Evolutionary conservation across 2,329 filamentous ascomycete species (phyloP), one percentile per base, ranked within the genome.

Genomic region (Aspergillus glaucus): DNA sequence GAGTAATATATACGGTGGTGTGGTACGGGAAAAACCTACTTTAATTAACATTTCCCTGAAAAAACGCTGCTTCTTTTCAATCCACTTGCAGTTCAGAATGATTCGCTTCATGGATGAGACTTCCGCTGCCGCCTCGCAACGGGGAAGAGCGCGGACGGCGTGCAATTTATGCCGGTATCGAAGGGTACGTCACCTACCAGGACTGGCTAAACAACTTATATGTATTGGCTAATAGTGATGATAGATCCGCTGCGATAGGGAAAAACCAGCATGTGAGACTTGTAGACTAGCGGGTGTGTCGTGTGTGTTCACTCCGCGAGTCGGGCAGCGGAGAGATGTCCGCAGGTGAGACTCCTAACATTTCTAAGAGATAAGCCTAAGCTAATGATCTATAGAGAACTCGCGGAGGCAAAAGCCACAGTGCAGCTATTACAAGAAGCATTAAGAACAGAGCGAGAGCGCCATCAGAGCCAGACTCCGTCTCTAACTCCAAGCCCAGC

Each of bases 171-270:
- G 58, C 37, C 55, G 57, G 10, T 45, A 51, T 12, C 48, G 49
- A 41, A 61, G 58, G 52, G 58, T 60, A 50, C 15, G 28, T 45
- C 5, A 43, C 4, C 6, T 7, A 15, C 41, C 21, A 21, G 21
- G 4, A 21, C 15, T 21, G 4, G 21, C 21, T 21, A 21, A 21
- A 21, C 21, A 4, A 21, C 4, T 21, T 21, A 21, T 21, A 3
- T 21, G 22, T 22, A 22, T 22, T 22, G 22, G 5, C 21, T 21
- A 21, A 21, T 21, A 21, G 21, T 4, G 22, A 4, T 22, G 22
- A 22, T 6, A 62, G 60, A 62, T 62, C 26, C 57, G 57, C 30
- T 62, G 60, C 47, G 57, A 62, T 41, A 51, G 48, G 39, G 56
- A 44, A 3, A 52, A 57, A 15, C 59, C 60, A 17, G 51, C 54